phyloP scores from a whole-genome alignment of 1,284 basidiomycete species.

The Moesziomyces antarcticus region DNA sequence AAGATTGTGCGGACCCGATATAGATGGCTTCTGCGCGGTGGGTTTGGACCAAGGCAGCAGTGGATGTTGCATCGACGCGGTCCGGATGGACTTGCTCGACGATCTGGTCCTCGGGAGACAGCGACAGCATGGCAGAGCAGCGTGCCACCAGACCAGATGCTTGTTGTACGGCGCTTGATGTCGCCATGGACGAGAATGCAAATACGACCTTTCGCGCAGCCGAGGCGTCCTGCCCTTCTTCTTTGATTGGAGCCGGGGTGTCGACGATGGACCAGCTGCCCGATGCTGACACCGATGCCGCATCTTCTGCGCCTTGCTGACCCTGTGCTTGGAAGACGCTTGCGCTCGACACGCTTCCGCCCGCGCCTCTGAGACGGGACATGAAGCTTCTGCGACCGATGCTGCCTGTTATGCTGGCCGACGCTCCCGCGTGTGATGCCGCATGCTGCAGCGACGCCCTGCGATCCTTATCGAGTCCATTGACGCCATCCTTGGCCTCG shows the following conservation, averaged over 20 bases:
- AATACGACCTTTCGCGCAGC: slow-evolving; percentile 7
- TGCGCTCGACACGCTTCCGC: slow-evolving; percentile 17
- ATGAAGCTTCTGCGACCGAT: slow-evolving; percentile 31
- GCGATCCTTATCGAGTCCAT: slow-evolving; percentile 20
- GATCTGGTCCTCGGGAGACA: background rate
- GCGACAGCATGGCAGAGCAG: slow-evolving; percentile 1
- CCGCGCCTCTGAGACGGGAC: slow-evolving; percentile 26
- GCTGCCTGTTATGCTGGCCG: slow-evolving; percentile 1
- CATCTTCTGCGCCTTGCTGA: background rate
- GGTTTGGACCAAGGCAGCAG: slow-evolving; percentile 1
- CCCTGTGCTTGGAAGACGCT: slow-evolving; percentile 8
- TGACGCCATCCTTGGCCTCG: background rate
- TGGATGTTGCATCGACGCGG: slow-evolving; percentile 5
- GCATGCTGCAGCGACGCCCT: slow-evolving; percentile 26
- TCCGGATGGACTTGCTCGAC: slow-evolving; percentile 10
- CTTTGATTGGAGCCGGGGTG: slow-evolving; percentile 17
- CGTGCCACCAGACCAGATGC: slow-evolving; percentile 11
- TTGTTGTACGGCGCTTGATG: slow-evolving; percentile 4
- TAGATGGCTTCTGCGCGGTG: slow-evolving; percentile 19
- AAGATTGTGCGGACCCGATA: slow-evolving; percentile 18
- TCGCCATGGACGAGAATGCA: slow-evolving; percentile 12
- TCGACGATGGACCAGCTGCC: slow-evolving; percentile 37
- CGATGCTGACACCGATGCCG: slow-evolving; percentile 18
- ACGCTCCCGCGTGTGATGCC: background rate
- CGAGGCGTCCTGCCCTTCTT: background rate